A percentile compares a stretch with the other conserved stretches of the same genome.
phyloP scores from a whole-genome alignment of 352 stramenopile species.

The Globisporangium polare region DNA sequence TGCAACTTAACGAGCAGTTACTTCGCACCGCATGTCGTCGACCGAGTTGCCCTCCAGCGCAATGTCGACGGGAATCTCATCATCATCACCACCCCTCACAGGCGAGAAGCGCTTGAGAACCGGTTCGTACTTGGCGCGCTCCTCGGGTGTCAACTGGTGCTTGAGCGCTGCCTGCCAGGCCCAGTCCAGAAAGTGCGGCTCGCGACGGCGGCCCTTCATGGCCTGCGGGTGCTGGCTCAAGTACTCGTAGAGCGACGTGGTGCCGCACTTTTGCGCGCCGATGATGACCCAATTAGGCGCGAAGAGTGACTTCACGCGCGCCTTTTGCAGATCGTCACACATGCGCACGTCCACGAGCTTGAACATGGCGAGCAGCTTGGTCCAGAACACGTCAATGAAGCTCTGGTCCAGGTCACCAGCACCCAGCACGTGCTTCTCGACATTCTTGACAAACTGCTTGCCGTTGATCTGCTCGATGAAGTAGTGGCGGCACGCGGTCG shows the following conservation, averaged over 20 bases:
- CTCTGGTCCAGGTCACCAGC: not conserved
- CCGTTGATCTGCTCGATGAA: slow-evolving; percentile 61
- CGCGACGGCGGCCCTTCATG: slow-evolving; percentile 54
- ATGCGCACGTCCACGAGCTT: slow-evolving; percentile 33
- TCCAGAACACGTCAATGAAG: slow-evolving; percentile 24
- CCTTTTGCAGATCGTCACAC: slow-evolving; percentile 24
- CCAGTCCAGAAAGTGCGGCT: slow-evolving; percentile 71
- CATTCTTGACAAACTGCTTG: slow-evolving; percentile 29
- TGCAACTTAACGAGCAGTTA: not conserved
- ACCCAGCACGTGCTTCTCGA: slow-evolving; percentile 14
- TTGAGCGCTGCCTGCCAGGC: slow-evolving; percentile 33
- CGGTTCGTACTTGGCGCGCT: slow-evolving; percentile 21
- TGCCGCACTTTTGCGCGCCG: slow-evolving; percentile 59
- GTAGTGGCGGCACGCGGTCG: slow-evolving; percentile 40
- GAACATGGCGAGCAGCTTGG: slow-evolving; percentile 39
- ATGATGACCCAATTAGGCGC: slow-evolving; percentile 58
- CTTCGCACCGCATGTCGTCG: slow-evolving; percentile 38
- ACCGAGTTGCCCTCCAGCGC: slow-evolving; percentile 26
- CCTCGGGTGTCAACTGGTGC: slow-evolving; percentile 21
- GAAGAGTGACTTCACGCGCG: slow-evolving; percentile 20
- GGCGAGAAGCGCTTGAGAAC: slow-evolving; percentile 24
- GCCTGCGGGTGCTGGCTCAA: slow-evolving; percentile 87
- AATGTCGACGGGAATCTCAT: not conserved
- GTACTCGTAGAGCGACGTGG: slow-evolving; percentile 59
- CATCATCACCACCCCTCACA: not conserved